Conservation (phyloP, 202 grass and related monocot species). For the Brachypodium distachyon region DNA sequence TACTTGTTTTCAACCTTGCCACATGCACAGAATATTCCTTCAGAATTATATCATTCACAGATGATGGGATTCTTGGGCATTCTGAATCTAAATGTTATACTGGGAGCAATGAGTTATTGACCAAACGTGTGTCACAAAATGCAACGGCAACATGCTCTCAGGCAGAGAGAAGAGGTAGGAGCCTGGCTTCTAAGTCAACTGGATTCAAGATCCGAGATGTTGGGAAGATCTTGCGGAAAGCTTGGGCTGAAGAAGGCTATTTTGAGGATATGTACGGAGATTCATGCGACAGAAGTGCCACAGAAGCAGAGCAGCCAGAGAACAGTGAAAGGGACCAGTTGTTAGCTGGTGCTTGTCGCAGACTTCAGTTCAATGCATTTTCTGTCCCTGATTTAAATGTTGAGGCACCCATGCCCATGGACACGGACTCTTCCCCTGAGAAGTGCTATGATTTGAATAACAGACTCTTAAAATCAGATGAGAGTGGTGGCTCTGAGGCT, state of each 20-base stretch:
- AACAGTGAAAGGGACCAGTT: constrained; percentile 20
- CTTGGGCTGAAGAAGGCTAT: constrained; percentile 61
- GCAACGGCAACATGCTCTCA: constrained; percentile 31
- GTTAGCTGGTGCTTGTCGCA: constrained; percentile 51
- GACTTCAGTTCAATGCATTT: constrained; percentile 58
- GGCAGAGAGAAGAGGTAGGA: constrained; percentile 39
- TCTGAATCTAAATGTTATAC: constrained; percentile 94
- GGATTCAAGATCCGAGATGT: constrained; percentile 81
- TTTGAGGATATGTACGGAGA: constrained; percentile 48
- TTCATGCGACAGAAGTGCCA: constrained; percentile 53
- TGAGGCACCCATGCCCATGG: constrained; percentile 43
- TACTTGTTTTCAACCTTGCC: constrained; percentile 72
- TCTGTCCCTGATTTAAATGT: constrained; percentile 78
- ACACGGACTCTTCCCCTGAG: constrained; percentile 44
- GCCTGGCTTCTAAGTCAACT: constrained; percentile 36
- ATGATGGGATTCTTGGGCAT: constrained; percentile 81
- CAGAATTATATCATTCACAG: constrained; percentile 82
- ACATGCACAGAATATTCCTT: constrained; percentile 95
- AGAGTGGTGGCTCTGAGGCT: constrained; percentile 74
- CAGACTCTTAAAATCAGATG: constrained; percentile 44
- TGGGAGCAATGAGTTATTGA: constrained; percentile 53
- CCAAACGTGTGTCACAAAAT: constrained; percentile 33
- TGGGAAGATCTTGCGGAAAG: constrained; percentile 57
- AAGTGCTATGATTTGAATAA: constrained; percentile 43
- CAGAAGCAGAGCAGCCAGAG: constrained; percentile 39